Conservation (phyloP, 352 stramenopile genomes). For the Phytophthora meadii region DNA sequence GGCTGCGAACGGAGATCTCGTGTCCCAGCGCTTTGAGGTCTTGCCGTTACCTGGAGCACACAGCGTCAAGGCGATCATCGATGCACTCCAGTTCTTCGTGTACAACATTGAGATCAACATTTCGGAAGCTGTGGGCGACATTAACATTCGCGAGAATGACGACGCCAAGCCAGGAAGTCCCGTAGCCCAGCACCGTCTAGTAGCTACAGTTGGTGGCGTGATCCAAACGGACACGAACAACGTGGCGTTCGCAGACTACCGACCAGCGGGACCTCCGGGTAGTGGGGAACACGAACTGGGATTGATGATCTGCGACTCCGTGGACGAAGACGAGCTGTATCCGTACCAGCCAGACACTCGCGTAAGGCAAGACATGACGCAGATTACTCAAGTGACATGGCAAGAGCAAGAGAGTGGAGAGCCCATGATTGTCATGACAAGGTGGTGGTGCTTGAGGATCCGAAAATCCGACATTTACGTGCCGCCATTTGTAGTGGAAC, state of each 20-base stretch:
- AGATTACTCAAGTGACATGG: slow-evolving; percentile 32
- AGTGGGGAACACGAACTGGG: slow-evolving; percentile 34
- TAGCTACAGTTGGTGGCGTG: slow-evolving; percentile 35
- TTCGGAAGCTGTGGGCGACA: slow-evolving; percentile 48
- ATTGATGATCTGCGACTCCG: slow-evolving; percentile 41
- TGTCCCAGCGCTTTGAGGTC: slow-evolving; percentile 48
- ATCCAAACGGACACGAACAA: slow-evolving; percentile 53
- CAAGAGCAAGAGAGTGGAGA: slow-evolving; percentile 21
- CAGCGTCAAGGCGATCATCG: slow-evolving; percentile 44
- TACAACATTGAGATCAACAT: slow-evolving; percentile 61
- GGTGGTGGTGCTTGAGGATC: slow-evolving; percentile 41
- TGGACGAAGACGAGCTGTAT: slow-evolving; percentile 53
- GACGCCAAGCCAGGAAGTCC: slow-evolving; percentile 38
- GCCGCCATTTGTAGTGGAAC: slow-evolving; percentile 30
- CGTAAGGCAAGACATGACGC: slow-evolving; percentile 45
- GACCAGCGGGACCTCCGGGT: slow-evolving; percentile 1
- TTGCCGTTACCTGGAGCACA: slow-evolving; percentile 43
- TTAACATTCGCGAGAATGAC: slow-evolving; percentile 61
- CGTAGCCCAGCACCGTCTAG: slow-evolving; percentile 47
- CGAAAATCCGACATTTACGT: slow-evolving; percentile 32
- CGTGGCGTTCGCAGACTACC: slow-evolving; percentile 47
- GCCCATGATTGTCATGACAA: slow-evolving; percentile 34
- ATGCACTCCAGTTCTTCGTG: slow-evolving; percentile 49
- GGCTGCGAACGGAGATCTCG: slow-evolving; percentile 37
- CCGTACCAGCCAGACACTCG: slow-evolving; percentile 45